These are phyloP conservation scores for Leccinum obscurum DNA, from an alignment of 768 basidiomycete genomes.

Conservation along the genomic window DNA sequence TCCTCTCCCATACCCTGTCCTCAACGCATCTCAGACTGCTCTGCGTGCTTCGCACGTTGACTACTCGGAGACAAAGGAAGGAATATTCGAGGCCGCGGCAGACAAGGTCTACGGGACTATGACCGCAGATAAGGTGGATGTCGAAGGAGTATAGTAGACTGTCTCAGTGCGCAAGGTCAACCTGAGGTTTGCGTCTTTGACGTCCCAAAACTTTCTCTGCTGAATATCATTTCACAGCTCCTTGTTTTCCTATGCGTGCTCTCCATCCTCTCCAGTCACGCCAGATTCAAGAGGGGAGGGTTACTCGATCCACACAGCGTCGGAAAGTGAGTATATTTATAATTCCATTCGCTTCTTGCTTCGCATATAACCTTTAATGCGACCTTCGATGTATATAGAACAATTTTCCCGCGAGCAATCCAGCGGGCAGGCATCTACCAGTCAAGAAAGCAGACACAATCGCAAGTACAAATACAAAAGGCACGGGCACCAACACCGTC, in stretches of 20 bases:
- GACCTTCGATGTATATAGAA: not conserved
- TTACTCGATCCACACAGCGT: not conserved
- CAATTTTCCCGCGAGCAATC: not conserved
- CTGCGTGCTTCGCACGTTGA: too few species aligned
- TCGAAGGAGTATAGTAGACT: too few species aligned
- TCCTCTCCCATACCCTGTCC: too few species aligned
- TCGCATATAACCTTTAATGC: not conserved
- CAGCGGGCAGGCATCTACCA: not conserved
- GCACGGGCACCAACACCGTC: not conserved
- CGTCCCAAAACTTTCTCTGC: not conserved
- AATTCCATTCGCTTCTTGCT: not conserved
- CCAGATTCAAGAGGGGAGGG: not conserved
- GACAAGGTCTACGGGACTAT: too few species aligned
- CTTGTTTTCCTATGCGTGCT: not conserved
- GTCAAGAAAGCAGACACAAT: not conserved
- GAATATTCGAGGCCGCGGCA: too few species aligned
- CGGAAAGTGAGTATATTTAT: constrained; percentile 2
- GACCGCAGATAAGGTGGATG: too few species aligned
- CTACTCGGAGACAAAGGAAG: too few species aligned
- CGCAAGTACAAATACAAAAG: not conserved
- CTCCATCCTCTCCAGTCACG: not conserved
- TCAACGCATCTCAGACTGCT: too few species aligned
- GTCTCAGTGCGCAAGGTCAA: too few species aligned
- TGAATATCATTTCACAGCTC: constrained; percentile 1
- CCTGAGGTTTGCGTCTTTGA: too few species aligned